Conservation (phyloP, 1,139 yeast species). For the Zygotorulaspora mrakii region DNA sequence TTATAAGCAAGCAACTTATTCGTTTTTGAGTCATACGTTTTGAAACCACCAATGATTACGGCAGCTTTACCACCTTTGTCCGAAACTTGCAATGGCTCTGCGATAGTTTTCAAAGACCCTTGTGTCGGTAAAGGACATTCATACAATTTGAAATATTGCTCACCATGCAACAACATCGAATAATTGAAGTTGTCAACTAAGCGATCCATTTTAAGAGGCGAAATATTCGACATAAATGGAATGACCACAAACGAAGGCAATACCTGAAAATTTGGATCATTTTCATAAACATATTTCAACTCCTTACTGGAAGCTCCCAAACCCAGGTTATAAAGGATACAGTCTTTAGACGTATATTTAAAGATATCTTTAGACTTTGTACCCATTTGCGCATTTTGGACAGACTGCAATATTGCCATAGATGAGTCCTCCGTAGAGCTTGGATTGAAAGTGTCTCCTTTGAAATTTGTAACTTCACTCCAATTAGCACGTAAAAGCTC, state of each 20-base stretch:
- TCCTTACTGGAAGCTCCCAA: conserved; percentile 82
- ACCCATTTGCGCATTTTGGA: conserved; percentile 50
- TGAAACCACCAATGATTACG: conserved; percentile 70
- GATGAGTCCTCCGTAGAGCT: conserved; percentile 70
- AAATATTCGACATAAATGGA: conserved; percentile 58
- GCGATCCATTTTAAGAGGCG: conserved; percentile 50
- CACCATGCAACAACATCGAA: conserved; percentile 87
- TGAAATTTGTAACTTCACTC: conserved; percentile 63
- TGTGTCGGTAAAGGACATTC: conserved; percentile 79
- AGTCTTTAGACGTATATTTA: conserved; percentile 62
- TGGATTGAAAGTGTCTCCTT: conserved; percentile 47
- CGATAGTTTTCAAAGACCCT: conserved; percentile 58
- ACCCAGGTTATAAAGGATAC: conserved; percentile 82
- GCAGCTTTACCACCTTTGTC: conserved; percentile 92
- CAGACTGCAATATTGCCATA: conserved; percentile 68
- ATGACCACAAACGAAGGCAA: conserved; percentile 90
- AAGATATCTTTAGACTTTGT: conserved; percentile 42
- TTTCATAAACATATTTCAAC: conserved; percentile 76
- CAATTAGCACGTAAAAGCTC: conserved; percentile 72
- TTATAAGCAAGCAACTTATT: conserved; percentile 72
- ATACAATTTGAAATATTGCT: conserved; percentile 79
- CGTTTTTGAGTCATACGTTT: conserved; percentile 64
- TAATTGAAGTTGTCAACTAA: conserved; percentile 83
- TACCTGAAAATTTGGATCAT: conserved; percentile 75
- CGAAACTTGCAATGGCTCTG: conserved; percentile 65